Evolutionary conservation across 2,329 filamentous ascomycete species (phyloP), one percentile per base, ranked within the genome.

Genomic region (Pleomassaria siparia): DNA sequence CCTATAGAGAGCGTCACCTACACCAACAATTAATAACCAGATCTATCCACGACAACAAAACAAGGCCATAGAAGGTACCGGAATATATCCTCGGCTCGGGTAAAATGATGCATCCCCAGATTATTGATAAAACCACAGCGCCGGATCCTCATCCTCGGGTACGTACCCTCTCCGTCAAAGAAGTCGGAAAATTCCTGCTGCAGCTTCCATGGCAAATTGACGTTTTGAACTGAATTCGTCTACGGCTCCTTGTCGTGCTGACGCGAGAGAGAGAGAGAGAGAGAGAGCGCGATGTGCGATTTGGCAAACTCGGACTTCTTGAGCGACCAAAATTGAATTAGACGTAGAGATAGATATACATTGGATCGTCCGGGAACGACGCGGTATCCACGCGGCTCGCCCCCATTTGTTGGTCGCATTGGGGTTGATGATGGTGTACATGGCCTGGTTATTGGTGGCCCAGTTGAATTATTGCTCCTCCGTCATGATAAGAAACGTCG

Each of bases 111-210:
- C 60, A 76, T 76, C 30, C 77, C 77, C 5, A 80, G 61, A 51
- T 80, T 80, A n/a, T n/a, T n/a, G n/a, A n/a, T n/a, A n/a, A 58
- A 80, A 74, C 67, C 75, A 80, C 3, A 79, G 49, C 1, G 80
- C 76, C 2, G 66, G 20, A 48, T 72, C 70, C 45, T 72, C 66
- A 24, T 69, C 63, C 16, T 74, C 71, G n/a, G n/a, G n/a, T n/a
- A n/a, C 3, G 75, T 54, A 49, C 60, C 58, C 56, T 80, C 76
- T 25, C 64, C 70, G 51, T 80, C 64, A 35, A 79, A 76, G 63
- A 81, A 80, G 22, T 74, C 72, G 46, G 61, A 60, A 53, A 83
- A 82, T 56, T 81, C 71, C 33, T 76, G 67, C 42, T 72, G 69
- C 7, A 74, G 75, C 47, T 74, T 70, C 36, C 63, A 59, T 15